These are phyloP conservation scores for Mycena metata DNA, from an alignment of 768 basidiomycete genomes.

Conservation along the genomic window DNA sequence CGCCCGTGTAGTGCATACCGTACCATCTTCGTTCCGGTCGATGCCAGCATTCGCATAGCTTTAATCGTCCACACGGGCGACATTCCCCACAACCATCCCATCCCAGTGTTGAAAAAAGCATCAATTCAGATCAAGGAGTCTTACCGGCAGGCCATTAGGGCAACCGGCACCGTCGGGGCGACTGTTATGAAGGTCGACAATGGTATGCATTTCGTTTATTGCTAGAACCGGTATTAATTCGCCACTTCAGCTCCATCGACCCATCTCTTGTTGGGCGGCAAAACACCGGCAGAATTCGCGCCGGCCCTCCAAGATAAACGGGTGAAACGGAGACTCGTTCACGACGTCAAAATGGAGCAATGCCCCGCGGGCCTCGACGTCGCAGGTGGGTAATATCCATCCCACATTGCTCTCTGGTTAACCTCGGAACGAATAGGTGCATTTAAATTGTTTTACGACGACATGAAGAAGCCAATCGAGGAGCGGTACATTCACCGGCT, in stretches of 20 bases:
- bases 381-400: neutral
- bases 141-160: neutral
- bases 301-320: slow-evolving; percentile 4
- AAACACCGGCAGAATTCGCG: neutral
- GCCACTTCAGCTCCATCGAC: slow-evolving; percentile 9
- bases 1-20: neutral
- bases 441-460: slow-evolving; percentile 15
- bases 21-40: slow-evolving; percentile 17
- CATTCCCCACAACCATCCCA: slow-evolving; percentile 18
- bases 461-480: neutral
- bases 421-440: neutral
- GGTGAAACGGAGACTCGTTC: slow-evolving; percentile 11
- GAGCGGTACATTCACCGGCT: slow-evolving; percentile 15
- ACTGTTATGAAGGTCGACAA: slow-evolving; percentile 26
- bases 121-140: neutral
- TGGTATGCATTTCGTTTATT: neutral
- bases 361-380: slow-evolving; percentile 15
- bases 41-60: slow-evolving; percentile 4
- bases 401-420: neutral
- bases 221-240: neutral
- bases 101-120: slow-evolving; percentile 11
- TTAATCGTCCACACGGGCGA: neutral
- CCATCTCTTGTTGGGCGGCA: neutral
- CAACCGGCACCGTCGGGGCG: slow-evolving; percentile 33
- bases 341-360: neutral